Evolutionary conservation across 2,329 filamentous ascomycete genomes (phyloP).

Genomic region (Aspergillus flavus): DNA sequence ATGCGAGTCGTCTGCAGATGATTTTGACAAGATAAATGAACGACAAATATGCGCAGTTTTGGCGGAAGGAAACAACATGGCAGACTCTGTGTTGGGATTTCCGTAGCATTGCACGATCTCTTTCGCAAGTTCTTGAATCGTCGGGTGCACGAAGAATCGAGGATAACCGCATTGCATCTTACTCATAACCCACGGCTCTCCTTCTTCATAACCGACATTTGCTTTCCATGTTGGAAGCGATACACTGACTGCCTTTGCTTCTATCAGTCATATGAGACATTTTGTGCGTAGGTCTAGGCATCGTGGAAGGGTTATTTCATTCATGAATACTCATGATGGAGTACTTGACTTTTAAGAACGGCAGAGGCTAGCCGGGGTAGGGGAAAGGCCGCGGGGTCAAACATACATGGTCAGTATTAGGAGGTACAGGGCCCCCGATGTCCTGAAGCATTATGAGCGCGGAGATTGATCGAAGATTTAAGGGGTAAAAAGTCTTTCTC

Average conservation of each 20-base stretch:
- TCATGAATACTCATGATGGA: background rate
- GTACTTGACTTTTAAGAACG: background rate
- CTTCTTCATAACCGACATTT: slow-evolving; percentile 93
- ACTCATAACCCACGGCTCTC: slow-evolving; percentile 79
- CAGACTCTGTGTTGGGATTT: slow-evolving; percentile 58
- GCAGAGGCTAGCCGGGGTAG: slow-evolving; percentile 25
- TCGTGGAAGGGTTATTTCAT: background rate
- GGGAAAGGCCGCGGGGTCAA: slow-evolving; percentile 19
- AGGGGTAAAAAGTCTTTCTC: too few relatives aligned
- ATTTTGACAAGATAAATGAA: slow-evolving; percentile 64
- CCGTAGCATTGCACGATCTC: slow-evolving; percentile 66
- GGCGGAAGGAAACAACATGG: slow-evolving; percentile 80
- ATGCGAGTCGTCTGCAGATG: slow-evolving; percentile 38
- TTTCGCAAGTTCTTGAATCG: slow-evolving; percentile 71
- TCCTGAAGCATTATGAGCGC: slow-evolving; percentile 37
- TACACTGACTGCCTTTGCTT: slow-evolving; percentile 83
- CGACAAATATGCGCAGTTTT: slow-evolving; percentile 71
- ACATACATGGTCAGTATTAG: slow-evolving; percentile 76
- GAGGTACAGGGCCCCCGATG: slow-evolving; percentile 72
- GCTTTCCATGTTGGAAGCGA: slow-evolving; percentile 91
- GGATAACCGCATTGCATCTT: slow-evolving; percentile 92
- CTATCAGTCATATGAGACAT: background rate
- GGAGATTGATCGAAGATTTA: background rate
- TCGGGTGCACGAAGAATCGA: slow-evolving; percentile 88
- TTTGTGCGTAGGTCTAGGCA: background rate